Base-by-base conservation (phyloP, 352 stramenopile genomes). In the Blastocystis sp. region DNA sequence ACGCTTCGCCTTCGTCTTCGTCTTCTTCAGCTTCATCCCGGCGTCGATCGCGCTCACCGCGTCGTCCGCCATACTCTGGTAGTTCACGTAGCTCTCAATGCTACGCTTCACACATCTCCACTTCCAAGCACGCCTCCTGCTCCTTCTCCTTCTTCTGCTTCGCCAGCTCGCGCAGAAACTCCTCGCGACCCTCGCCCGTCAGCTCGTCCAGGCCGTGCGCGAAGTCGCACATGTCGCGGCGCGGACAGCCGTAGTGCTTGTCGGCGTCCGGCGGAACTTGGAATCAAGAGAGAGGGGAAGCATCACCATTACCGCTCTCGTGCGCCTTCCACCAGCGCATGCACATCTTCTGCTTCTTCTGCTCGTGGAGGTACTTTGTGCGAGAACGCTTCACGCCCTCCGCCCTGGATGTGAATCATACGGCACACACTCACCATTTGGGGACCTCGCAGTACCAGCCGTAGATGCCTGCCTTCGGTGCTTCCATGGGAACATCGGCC, bases 331-430 rank as follows among this genome's bases (percentile, higher is more conserved):
- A 88, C 78, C 78, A 88, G 0, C 45, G 45, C 9, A 77, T 53
- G 45, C 78, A 88, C 78, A 88, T 88, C 52, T 77, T 88, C 61
- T 88, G 64, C 67, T 88, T 88, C 62, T 79, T 76, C 67, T 88
- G 64, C 40, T 88, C 78, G 21, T 56, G 64, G 9, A 79, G 45
- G 48, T 60, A 88, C 17, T 41, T 71, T 3, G 40, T 60, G n/a
- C 78, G 78, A 23, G 78, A 79, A 23, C 53, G 62, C 60, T 88
- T 88, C 38, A 88, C 64, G 34, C 78, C 78, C 52, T 88, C 78
- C 40, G 67, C 78, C 74, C 74, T 82, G 70, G 56, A 5, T 40
- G 2, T 21, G 3, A 67, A 14, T 34, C 5, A 23, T 66, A 7
- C 28, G 10, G 2, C 2, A 28, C 40, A 21, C 2, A 21, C 10